A percentile compares a stretch with the other conserved stretches of the same genome.
Evolutionary conservation across 306 rosid genomes (phyloP).

Genomic region (Luffa acutangula): DNA sequence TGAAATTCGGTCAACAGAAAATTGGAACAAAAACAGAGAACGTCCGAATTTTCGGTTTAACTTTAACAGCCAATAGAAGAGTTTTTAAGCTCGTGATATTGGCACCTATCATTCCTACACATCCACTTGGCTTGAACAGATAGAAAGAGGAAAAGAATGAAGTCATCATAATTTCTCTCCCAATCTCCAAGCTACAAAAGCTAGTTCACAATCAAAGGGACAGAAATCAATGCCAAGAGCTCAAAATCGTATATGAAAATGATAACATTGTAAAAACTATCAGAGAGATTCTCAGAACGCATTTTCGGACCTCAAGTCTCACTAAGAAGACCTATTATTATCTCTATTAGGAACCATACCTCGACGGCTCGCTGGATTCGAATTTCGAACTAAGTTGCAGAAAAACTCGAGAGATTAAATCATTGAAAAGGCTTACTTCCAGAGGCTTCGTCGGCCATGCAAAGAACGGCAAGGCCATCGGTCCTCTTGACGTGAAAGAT

Average conservation of each 20-base stretch:
- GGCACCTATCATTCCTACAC: background rate
- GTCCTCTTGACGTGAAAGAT: slow-evolving; percentile 42
- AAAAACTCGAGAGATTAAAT: background rate
- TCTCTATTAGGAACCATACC: background rate
- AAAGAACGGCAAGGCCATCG: slow-evolving; percentile 51
- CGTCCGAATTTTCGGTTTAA: background rate
- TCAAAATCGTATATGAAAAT: background rate
- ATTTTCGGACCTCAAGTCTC: background rate
- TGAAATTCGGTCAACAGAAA: background rate
- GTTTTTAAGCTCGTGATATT: background rate
- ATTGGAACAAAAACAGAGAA: background rate
- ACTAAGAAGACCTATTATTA: background rate
- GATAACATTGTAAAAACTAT: background rate
- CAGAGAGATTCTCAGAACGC: background rate
- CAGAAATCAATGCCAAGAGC: background rate
- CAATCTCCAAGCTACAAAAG: background rate
- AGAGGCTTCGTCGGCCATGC: slow-evolving; percentile 47
- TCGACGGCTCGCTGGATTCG: background rate
- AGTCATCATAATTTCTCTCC: background rate
- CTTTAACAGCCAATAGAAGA: background rate
- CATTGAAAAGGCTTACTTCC: slow-evolving; percentile 25
- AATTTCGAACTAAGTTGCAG: background rate
- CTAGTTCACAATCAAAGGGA: background rate
- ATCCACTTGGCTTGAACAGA: background rate
- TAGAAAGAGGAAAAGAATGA: background rate